Percentiles rank a stretch among this genome's conserved stretches.
These are phyloP conservation scores for Botryotinia calthae DNA, from an alignment of 2,329 filamentous ascomycete genomes.

Conservation along the genomic window DNA sequence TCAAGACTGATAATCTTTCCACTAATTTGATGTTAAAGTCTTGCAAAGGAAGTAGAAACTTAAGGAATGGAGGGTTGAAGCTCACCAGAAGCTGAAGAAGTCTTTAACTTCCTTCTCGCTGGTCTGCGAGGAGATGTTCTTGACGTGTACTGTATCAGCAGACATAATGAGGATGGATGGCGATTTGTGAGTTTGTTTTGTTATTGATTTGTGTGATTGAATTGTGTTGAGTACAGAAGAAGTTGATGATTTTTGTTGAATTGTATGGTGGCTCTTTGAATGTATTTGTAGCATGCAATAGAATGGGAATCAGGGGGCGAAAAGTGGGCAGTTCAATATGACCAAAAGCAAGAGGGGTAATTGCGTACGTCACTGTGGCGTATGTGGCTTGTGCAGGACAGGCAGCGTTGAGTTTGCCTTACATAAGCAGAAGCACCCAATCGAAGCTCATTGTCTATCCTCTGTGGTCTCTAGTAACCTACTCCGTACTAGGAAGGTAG, in stretches of 20 bases:
- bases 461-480: neutral
- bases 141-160: constrained; percentile 71
- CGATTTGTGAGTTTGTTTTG: neutral
- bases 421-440: neutral
- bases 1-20: constrained; percentile 88
- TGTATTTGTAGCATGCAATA: constrained; percentile 13
- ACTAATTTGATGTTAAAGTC: constrained; percentile 47
- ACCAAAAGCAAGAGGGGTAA: constrained; percentile 7
- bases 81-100: constrained; percentile 95
- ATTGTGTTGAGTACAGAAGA: neutral
- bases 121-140: constrained; percentile 80
- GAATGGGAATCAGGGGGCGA: neutral
- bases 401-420: neutral
- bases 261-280: constrained; percentile 5
- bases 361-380: constrained; percentile 12
- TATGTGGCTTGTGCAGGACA: constrained; percentile 3
- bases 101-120: constrained; percentile 88
- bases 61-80: constrained; percentile 16
- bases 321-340: constrained; percentile 17
- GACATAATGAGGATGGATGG: constrained; percentile 30
- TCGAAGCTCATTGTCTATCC: neutral
- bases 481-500: neutral
- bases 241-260: neutral
- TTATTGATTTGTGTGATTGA: neutral
- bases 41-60: neutral